Conservation (phyloP, 768 basidiomycete genomes). For the Leccinum aurantiacum region DNA sequence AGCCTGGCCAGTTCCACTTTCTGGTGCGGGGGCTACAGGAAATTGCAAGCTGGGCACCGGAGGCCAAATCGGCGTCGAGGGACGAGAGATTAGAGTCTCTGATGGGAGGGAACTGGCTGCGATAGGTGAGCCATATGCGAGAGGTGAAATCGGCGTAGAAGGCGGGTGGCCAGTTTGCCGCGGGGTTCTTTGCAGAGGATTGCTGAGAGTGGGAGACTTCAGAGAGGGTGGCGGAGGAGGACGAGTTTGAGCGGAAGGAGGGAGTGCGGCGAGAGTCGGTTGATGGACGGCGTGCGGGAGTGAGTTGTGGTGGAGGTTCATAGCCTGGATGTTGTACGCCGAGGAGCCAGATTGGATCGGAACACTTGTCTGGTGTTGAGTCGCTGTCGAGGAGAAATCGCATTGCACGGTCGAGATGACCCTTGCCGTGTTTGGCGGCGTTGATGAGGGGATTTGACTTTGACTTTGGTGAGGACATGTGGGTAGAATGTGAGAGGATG, state of each 20-base stretch:
- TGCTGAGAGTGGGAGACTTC: conserved; percentile 40
- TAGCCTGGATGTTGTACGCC: conserved; percentile 82
- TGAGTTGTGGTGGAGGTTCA: conserved; percentile 40
- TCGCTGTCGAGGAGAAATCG: conserved; percentile 91
- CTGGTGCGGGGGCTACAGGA: conserved; percentile 45
- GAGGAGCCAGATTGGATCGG: conserved; percentile 86
- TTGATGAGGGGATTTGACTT: conserved; percentile 56
- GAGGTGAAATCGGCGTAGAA: conserved; percentile 92
- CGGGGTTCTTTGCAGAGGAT: conserved; percentile 31
- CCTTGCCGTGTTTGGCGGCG: conserved; percentile 72
- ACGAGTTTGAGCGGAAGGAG: conserved; percentile 46
- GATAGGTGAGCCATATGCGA: conserved; percentile 89
- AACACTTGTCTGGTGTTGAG: conserved; percentile 76
- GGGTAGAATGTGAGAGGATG: conserved; percentile 49
- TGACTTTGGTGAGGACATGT: conserved; percentile 42
- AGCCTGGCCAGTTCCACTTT: conserved; percentile 62
- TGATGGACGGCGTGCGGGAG: conserved; percentile 39
- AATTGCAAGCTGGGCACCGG: conserved; percentile 33
- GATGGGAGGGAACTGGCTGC: conserved; percentile 82
- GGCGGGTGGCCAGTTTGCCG: conserved; percentile 66
- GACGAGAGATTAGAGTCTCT: conserved; percentile 54
- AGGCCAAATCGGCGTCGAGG: conserved; percentile 39
- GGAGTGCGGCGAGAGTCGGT: conserved; percentile 41
- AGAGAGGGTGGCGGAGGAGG: conserved; percentile 37
- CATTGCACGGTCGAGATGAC: conserved; percentile 79